Conservation (phyloP, 208 protist species). For the Trypanosoma mega region DNA sequence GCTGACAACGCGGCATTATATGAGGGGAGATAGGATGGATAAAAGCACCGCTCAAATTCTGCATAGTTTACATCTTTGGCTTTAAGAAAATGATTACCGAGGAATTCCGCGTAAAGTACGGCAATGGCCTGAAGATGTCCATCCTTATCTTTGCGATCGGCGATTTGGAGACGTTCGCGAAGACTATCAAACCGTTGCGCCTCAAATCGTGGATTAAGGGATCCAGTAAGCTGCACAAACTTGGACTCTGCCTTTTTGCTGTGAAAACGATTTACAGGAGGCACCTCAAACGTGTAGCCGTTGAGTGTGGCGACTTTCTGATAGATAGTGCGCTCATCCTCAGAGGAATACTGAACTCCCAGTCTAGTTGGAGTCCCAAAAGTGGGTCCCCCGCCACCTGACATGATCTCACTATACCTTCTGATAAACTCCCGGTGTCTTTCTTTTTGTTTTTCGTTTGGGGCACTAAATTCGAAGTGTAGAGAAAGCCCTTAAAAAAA, state of each 20-base stretch:
- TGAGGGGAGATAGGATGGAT: slow-evolving; percentile 62
- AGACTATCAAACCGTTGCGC: slow-evolving; percentile 76
- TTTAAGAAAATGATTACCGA: slow-evolving; percentile 70
- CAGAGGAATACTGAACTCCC: slow-evolving; percentile 67
- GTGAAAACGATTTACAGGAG: slow-evolving; percentile 77
- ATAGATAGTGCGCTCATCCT: slow-evolving; percentile 74
- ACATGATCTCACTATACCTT: slow-evolving; percentile 3
- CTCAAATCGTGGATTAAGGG: slow-evolving; percentile 75
- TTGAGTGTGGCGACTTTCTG: slow-evolving; percentile 66
- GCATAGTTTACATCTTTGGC: slow-evolving; percentile 58
- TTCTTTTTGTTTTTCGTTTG: not conserved
- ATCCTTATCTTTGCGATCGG: slow-evolving; percentile 69
- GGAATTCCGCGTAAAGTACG: slow-evolving; percentile 80
- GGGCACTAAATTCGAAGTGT: too few species aligned
- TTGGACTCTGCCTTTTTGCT: slow-evolving; percentile 74
- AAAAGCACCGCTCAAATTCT: slow-evolving; percentile 82
- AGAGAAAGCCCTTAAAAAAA: not conserved
- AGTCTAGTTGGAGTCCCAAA: slow-evolving; percentile 61
- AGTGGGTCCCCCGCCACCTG: not conserved
- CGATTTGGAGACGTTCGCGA: slow-evolving; percentile 69
- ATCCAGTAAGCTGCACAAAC: slow-evolving; percentile 68
- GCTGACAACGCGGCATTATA: slow-evolving; percentile 57
- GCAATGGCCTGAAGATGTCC: slow-evolving; percentile 76
- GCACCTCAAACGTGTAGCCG: slow-evolving; percentile 79
- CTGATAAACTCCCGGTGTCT: not conserved